These are phyloP conservation scores for Blastomyces gilchristii DNA, from an alignment of 2,329 filamentous ascomycete genomes.

Conservation along the genomic window DNA sequence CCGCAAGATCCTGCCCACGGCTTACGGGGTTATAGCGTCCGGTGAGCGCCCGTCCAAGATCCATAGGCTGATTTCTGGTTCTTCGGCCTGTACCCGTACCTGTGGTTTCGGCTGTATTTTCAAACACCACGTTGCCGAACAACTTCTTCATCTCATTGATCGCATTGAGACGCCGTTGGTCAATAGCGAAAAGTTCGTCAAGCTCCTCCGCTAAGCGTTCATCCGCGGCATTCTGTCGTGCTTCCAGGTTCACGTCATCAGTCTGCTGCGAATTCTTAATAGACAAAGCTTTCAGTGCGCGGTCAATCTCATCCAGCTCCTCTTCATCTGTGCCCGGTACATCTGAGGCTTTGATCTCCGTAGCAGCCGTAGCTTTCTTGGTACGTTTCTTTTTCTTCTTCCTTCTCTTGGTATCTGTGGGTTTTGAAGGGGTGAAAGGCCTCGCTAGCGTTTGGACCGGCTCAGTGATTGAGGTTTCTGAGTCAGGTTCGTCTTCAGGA, in stretches of 20 bases:
- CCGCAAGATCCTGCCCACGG: slow-evolving; percentile 54
- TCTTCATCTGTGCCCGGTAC: slow-evolving; percentile 19
- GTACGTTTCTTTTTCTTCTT: slow-evolving; percentile 49
- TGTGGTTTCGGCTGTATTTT: slow-evolving; percentile 45
- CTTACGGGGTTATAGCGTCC: slow-evolving; percentile 45
- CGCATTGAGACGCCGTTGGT: slow-evolving; percentile 67
- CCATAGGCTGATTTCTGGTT: slow-evolving; percentile 44
- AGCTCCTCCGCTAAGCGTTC: slow-evolving; percentile 27
- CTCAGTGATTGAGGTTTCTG: slow-evolving; percentile 19
- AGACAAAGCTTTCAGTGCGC: slow-evolving; percentile 50
- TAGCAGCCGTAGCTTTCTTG: slow-evolving; percentile 23
- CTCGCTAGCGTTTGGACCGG: slow-evolving; percentile 14
- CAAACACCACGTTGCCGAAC: slow-evolving; percentile 56
- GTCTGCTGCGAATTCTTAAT: slow-evolving; percentile 27
- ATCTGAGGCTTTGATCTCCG: slow-evolving; percentile 12
- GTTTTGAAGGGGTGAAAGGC: slow-evolving; percentile 27
- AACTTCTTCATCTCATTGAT: slow-evolving; percentile 81
- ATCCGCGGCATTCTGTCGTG: not conserved
- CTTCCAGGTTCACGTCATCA: not conserved
- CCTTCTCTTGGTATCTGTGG: slow-evolving; percentile 55
- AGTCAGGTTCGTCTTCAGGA: slow-evolving; percentile 26
- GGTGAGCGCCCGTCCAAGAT: slow-evolving; percentile 46
- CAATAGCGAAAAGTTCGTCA: slow-evolving; percentile 49
- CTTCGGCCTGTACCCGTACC: slow-evolving; percentile 38
- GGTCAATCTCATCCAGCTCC: slow-evolving; percentile 55